phyloP scores from a whole-genome alignment of 192 early-diverging fungal genomes.

The Pilaira anomala region DNA sequence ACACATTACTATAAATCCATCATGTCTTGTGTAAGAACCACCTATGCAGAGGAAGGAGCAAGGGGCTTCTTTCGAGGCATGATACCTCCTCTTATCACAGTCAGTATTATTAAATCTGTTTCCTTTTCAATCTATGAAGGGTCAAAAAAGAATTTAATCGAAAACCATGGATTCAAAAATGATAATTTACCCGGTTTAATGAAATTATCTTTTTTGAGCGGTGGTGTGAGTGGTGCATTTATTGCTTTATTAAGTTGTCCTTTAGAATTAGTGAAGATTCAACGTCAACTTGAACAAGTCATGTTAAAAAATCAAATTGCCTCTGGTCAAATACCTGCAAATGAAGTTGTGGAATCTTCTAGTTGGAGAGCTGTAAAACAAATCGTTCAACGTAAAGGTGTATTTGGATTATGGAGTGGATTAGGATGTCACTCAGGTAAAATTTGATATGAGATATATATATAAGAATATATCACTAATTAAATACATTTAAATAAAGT shows the following conservation, averaged over 20 bases:
- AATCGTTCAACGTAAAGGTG: slow-evolving; percentile 47
- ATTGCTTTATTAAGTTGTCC: slow-evolving; percentile 70
- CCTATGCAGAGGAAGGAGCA: slow-evolving; percentile 77
- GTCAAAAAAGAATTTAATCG: slow-evolving; percentile 55
- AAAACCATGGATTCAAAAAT: slow-evolving; percentile 34
- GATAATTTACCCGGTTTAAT: slow-evolving; percentile 37
- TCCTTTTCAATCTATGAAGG: slow-evolving; percentile 87
- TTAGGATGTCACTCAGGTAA: slow-evolving; percentile 41
- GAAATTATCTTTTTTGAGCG: slow-evolving; percentile 47
- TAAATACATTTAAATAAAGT: slow-evolving; percentile 15
- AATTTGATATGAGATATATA: too few relatives aligned
- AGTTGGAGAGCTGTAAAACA: slow-evolving; percentile 53
- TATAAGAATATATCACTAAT: background rate
- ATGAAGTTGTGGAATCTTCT: slow-evolving; percentile 19
- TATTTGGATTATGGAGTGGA: slow-evolving; percentile 47
- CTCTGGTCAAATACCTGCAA: background rate
- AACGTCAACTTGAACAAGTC: slow-evolving; percentile 60
- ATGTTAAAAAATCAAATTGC: slow-evolving; percentile 5
- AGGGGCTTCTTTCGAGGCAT: slow-evolving; percentile 88
- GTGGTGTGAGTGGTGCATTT: slow-evolving; percentile 57
- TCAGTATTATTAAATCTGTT: slow-evolving; percentile 81
- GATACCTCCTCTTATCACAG: slow-evolving; percentile 76
- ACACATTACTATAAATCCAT: slow-evolving; percentile 82
- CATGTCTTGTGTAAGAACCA: slow-evolving; percentile 69
- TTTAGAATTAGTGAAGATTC: slow-evolving; percentile 74